Evolutionary conservation across 1,284 basidiomycete genomes (phyloP).

Genomic region (Tilletia horrida): DNA sequence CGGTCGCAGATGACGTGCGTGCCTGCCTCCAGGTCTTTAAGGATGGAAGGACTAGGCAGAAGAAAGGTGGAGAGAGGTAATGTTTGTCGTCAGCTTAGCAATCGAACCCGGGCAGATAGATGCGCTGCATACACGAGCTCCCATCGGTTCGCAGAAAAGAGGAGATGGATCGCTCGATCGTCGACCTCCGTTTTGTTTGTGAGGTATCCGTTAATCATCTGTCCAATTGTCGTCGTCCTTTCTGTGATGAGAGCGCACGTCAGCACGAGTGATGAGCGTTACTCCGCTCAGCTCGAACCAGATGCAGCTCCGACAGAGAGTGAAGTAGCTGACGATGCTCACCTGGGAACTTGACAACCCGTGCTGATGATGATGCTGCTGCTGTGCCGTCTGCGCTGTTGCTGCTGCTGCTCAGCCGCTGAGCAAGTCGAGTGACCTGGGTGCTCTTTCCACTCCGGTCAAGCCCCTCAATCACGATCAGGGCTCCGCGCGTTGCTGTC

Average conservation of each 20-base stretch:
- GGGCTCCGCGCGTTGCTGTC: constrained; percentile 33
- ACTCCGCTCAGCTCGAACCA: too few species aligned
- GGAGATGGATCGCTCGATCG: constrained; percentile 84
- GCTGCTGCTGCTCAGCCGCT: neutral
- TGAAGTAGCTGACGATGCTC: neutral
- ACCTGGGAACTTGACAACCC: constrained; percentile 48
- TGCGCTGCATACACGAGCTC: constrained; percentile 72
- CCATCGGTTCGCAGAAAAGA: constrained; percentile 97
- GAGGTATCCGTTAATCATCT: constrained; percentile 90
- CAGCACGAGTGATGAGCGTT: neutral
- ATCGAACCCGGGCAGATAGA: too few species aligned
- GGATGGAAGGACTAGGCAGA: constrained; percentile 56
- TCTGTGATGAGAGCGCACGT: constrained; percentile 62
- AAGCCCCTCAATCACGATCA: constrained; percentile 53
- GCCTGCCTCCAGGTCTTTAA: constrained; percentile 65
- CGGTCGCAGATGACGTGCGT: constrained; percentile 82
- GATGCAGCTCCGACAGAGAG: neutral
- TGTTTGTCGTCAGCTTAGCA: neutral
- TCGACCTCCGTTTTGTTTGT: constrained; percentile 76
- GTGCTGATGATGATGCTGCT: neutral
- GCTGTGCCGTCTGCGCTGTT: neutral
- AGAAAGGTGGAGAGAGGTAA: neutral
- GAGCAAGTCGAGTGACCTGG: constrained; percentile 44
- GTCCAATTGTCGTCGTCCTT: constrained; percentile 82
- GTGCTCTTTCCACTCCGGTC: constrained; percentile 54